A percentile compares a stretch with the other conserved stretches of the same genome.
phyloP scores from a whole-genome alignment of 306 rosid genomes.

The Gynostemma pentaphyllum region DNA sequence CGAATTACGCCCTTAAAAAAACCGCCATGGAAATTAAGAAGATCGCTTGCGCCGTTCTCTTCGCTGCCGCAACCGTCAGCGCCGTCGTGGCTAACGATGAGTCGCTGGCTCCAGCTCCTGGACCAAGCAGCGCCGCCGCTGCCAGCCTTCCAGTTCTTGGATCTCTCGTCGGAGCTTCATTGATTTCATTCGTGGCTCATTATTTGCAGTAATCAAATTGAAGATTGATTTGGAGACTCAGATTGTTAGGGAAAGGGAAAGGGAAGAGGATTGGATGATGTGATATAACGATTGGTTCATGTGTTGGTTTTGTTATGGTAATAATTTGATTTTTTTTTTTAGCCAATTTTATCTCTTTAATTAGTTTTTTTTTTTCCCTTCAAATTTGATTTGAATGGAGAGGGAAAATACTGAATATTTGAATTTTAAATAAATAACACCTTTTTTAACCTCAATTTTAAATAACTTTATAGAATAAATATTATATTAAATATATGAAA shows the following conservation, averaged over 20 bases:
- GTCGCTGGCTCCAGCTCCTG: conserved; percentile 20
- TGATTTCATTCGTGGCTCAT: conserved; percentile 35
- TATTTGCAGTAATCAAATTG: conserved; percentile 19
- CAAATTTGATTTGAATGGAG: too few species aligned
- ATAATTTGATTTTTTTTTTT: background rate
- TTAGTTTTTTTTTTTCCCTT: too few species aligned
- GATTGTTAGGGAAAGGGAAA: too few species aligned
- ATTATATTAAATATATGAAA: too few species aligned
- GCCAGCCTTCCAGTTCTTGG: conserved; percentile 21
- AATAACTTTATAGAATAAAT: too few species aligned
- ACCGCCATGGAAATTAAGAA: conserved; percentile 44
- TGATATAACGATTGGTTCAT: background rate
- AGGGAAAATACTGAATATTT: too few species aligned
- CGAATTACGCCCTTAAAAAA: background rate
- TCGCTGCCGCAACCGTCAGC: conserved; percentile 26
- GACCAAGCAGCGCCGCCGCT: conserved; percentile 13
- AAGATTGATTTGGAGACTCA: too few species aligned
- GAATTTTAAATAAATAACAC: too few species aligned
- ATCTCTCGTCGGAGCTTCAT: conserved; percentile 29
- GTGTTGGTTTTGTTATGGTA: background rate
- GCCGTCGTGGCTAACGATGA: conserved; percentile 26
- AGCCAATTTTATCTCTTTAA: background rate
- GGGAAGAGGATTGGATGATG: too few species aligned
- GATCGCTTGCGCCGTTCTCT: conserved; percentile 26
- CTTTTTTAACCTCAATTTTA: too few species aligned